These are phyloP conservation scores for Dendrobium nobile DNA, from an alignment of 106 monocot genomes.

Conservation along the genomic window DNA sequence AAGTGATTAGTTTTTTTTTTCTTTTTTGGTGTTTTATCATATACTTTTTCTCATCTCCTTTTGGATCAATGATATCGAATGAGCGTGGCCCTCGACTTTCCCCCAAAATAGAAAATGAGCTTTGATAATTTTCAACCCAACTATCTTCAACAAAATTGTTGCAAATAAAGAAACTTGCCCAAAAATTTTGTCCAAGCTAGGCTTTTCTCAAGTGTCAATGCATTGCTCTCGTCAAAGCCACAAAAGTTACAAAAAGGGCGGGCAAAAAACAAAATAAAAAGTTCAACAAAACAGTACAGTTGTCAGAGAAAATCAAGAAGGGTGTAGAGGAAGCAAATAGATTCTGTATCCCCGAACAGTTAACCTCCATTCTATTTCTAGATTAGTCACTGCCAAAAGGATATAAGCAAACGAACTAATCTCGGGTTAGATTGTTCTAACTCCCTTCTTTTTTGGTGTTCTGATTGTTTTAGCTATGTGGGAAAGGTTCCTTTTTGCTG, in stretches of 20 bases:
- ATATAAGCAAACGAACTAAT: not conserved
- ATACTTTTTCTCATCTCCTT: no score
- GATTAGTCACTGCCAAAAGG: not conserved
- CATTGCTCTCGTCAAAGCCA: no score
- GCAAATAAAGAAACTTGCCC: not conserved
- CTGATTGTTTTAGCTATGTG: no score
- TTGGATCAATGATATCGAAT: no score
- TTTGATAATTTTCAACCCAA: not conserved
- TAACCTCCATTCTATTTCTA: not conserved
- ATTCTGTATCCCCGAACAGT: not conserved
- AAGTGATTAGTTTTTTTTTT: no score
- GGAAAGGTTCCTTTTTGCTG: no score
- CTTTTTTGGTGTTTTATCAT: no score
- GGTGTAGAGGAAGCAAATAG: not conserved
- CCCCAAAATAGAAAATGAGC: no score
- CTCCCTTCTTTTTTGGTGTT: no score
- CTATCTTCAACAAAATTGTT: not conserved
- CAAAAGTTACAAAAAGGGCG: no score
- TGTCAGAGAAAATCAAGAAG: not conserved
- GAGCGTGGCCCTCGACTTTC: no score
- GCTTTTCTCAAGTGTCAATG: not conserved
- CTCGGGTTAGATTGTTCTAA: no score
- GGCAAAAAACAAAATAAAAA: not conserved
- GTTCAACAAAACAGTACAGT: not conserved
- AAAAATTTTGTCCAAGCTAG: not conserved